These are phyloP conservation scores for Arabis alpina DNA, from an alignment of 345 rosid species.

Conservation along the genomic window DNA sequence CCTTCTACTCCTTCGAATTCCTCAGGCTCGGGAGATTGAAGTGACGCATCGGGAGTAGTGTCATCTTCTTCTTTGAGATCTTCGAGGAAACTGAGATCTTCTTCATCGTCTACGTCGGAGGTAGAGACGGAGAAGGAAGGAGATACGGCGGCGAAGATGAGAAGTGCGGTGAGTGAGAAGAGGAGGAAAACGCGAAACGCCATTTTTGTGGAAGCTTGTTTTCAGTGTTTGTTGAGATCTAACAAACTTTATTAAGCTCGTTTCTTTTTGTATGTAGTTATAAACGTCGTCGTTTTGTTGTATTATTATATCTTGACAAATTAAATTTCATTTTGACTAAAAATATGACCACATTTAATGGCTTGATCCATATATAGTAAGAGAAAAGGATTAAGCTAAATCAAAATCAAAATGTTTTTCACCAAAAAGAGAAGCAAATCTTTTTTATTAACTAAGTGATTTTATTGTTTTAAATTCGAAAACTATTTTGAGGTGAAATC, in stretches of 20 bases:
- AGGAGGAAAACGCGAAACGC: slow-evolving; percentile 52
- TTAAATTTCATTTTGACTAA: slow-evolving; percentile 5
- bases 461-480: no score
- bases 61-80: slow-evolving; percentile 36
- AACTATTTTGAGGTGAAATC: no score
- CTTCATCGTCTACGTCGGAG: slow-evolving; percentile 56
- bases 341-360: slow-evolving; percentile 2
- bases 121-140: slow-evolving; percentile 46
- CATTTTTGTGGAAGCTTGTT: slow-evolving; percentile 38
- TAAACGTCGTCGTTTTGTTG: slow-evolving; percentile 22
- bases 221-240: slow-evolving; percentile 18
- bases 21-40: slow-evolving; percentile 15
- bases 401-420: no score
- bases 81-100: slow-evolving; percentile 89
- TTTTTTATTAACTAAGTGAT: no score
- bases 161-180: slow-evolving; percentile 54
- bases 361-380: no score
- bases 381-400: no score
- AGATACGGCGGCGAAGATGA: slow-evolving; percentile 56
- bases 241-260: not conserved
- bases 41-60: slow-evolving; percentile 13
- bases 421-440: no score
- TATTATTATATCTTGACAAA: no score
- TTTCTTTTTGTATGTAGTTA: not conserved
- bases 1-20: slow-evolving; percentile 38